phyloP scores from a whole-genome alignment of 139 green algal species.

The Chlamydomonas incerta region DNA sequence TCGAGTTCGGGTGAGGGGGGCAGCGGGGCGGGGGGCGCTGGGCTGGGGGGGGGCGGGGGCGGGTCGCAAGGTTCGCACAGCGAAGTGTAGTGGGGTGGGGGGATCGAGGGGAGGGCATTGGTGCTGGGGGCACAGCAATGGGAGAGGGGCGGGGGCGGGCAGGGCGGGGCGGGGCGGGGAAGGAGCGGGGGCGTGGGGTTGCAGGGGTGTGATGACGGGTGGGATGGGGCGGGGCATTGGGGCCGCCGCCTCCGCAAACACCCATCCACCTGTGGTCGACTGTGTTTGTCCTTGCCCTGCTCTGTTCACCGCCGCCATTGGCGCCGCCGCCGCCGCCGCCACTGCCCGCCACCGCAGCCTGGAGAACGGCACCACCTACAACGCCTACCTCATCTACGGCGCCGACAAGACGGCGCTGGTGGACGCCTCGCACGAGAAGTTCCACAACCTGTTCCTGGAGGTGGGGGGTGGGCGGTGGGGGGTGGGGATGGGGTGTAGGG shows the following conservation, averaged over 20 bases:
- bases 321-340: not conserved
- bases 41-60: too few relatives aligned
- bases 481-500: not conserved
- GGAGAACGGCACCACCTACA: conserved; percentile 95
- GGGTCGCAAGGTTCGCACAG: too few relatives aligned
- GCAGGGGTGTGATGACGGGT: too few relatives aligned
- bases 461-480: conserved; percentile 32
- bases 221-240: too few relatives aligned
- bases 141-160: too few relatives aligned
- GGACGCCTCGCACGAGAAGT: conserved; percentile 97
- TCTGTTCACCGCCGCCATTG: not conserved
- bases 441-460: conserved; percentile 88
- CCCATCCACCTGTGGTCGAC: not conserved
- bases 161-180: too few relatives aligned
- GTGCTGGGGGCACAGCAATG: too few relatives aligned
- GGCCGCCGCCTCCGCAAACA: not conserved
- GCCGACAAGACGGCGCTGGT: conserved; percentile 91
- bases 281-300: too few relatives aligned
- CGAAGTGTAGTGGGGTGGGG: too few relatives aligned
- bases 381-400: conserved; percentile 95
- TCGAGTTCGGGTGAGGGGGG: conserved; percentile 86
- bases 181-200: too few relatives aligned
- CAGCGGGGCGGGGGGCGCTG: not conserved
- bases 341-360: conserved; percentile 55
- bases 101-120: too few relatives aligned